Conservation (phyloP, 345 rosid species). For the Eucalyptus curtisii region DNA sequence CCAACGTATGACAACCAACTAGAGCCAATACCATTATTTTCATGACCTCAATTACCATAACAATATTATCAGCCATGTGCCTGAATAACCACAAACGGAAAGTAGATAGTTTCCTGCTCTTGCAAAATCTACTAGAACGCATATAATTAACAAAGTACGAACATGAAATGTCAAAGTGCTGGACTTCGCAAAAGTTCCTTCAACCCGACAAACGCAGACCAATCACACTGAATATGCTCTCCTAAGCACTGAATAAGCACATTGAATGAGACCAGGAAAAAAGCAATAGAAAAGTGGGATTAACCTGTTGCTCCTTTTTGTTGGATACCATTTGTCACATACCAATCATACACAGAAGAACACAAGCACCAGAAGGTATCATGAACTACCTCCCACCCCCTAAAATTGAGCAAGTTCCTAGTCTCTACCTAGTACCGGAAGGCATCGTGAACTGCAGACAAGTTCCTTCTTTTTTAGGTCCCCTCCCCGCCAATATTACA, state of each 20-base stretch:
- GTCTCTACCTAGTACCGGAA: not conserved
- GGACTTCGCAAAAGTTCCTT: not conserved
- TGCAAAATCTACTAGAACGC: not conserved
- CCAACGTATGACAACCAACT: not conserved
- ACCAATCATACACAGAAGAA: not conserved
- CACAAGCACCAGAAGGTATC: not conserved
- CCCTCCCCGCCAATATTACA: not conserved
- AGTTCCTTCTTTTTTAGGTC: not conserved
- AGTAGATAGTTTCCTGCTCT: not conserved
- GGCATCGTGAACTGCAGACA: not conserved
- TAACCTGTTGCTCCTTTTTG: not conserved
- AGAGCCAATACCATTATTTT: not conserved
- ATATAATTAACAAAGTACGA: not conserved
- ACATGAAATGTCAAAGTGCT: not conserved
- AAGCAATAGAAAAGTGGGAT: not conserved
- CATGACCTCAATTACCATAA: not conserved
- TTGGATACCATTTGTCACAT: not conserved
- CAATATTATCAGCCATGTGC: not conserved
- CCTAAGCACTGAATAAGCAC: not conserved
- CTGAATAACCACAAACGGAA: not conserved
- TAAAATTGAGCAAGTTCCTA: not conserved
- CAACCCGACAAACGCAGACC: not conserved
- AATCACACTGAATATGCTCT: not conserved
- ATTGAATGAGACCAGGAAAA: not conserved
- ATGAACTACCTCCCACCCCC: not conserved